Conservation (phyloP, 2,329 filamentous ascomycete genomes). For the Plenodomus tracheiphilus region DNA sequence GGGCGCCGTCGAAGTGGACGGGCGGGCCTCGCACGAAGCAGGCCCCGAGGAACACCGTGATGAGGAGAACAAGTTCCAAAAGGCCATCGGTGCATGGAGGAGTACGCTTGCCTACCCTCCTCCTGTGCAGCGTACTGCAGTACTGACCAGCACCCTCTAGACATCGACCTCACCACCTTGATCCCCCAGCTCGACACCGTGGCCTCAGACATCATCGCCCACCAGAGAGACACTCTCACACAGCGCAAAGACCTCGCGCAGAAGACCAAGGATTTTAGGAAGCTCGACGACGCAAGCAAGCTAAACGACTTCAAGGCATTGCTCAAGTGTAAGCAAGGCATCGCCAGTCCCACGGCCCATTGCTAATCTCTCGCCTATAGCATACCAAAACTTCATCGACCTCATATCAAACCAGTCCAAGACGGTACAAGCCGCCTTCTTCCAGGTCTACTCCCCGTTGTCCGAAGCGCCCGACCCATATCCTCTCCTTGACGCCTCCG, state of each 20-base stretch:
- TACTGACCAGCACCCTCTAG: slow-evolving; percentile 52
- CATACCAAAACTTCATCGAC: slow-evolving; percentile 97
- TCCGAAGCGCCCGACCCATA: slow-evolving; percentile 97
- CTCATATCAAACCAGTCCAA: slow-evolving; percentile 95
- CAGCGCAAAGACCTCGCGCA: slow-evolving; percentile 97
- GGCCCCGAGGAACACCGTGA: slow-evolving; percentile 38
- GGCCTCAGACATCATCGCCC: slow-evolving; percentile 90
- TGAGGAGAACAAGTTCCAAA: slow-evolving; percentile 88
- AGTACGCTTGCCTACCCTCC: slow-evolving; percentile 58
- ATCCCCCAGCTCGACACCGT: slow-evolving; percentile 86
- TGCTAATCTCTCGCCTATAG: slow-evolving; percentile 52
- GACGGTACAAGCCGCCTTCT: slow-evolving; percentile 86
- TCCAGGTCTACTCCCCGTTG: slow-evolving; percentile 88
- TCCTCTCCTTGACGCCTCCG: slow-evolving; percentile 90
- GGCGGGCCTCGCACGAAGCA: slow-evolving; percentile 26
- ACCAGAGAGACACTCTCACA: slow-evolving; percentile 92
- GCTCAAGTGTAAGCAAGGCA: slow-evolving; percentile 68
- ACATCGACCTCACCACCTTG: slow-evolving; percentile 82
- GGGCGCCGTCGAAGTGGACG: slow-evolving; percentile 38
- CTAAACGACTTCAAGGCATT: slow-evolving; percentile 85
- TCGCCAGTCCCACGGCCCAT: neutral
- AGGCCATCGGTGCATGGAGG: slow-evolving; percentile 93
- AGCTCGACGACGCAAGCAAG: slow-evolving; percentile 86
- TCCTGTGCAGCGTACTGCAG: neutral
- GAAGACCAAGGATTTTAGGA: slow-evolving; percentile 97